These are phyloP conservation scores for Pyrenopolyporus hunteri DNA, from an alignment of 495 filamentous ascomycete species.

Conservation along the genomic window DNA sequence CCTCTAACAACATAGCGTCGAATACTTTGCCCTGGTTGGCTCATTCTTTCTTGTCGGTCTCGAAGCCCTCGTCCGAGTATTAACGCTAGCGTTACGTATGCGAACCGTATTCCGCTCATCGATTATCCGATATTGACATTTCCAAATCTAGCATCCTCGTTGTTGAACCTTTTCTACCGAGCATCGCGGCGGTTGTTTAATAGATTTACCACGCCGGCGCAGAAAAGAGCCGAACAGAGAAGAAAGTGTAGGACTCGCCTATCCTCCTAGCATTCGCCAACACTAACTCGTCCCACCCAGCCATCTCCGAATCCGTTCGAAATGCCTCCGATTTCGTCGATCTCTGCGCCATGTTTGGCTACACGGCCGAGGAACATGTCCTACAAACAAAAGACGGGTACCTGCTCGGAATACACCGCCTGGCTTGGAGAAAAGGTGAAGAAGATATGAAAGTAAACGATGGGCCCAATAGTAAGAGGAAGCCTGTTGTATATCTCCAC, in stretches of 20 bases:
- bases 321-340: slow-evolving; percentile 90
- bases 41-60: slow-evolving; percentile 82
- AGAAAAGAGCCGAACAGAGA: slow-evolving; percentile 63
- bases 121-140: slow-evolving; percentile 26
- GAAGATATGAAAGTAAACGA: slow-evolving; percentile 75
- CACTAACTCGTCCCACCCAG: slow-evolving; percentile 42
- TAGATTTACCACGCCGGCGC: slow-evolving; percentile 70
- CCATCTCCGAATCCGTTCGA: slow-evolving; percentile 58
- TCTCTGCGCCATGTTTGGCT: slow-evolving; percentile 85
- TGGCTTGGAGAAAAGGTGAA: slow-evolving; percentile 81
- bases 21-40: slow-evolving; percentile 84
- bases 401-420: slow-evolving; percentile 85
- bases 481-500: slow-evolving; percentile 92
- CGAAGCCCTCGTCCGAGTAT: slow-evolving; percentile 81
- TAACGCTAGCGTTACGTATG: slow-evolving; percentile 89
- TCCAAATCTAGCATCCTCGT: slow-evolving; percentile 64
- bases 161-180: slow-evolving; percentile 83
- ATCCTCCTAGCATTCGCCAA: not conserved
- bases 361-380: slow-evolving; percentile 93
- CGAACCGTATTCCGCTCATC: slow-evolving; percentile 6
- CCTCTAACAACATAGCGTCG: slow-evolving; percentile 56
- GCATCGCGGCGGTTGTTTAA: slow-evolving; percentile 85
- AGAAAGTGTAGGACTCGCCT: slow-evolving; percentile 55
- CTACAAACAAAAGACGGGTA: slow-evolving; percentile 95
- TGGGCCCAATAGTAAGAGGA: slow-evolving; percentile 70